A percentile compares a stretch with the other conserved stretches of the same genome.
These are phyloP conservation scores for Botrytis squamosa DNA, from an alignment of 2,329 filamentous ascomycete species.

Conservation along the genomic window DNA sequence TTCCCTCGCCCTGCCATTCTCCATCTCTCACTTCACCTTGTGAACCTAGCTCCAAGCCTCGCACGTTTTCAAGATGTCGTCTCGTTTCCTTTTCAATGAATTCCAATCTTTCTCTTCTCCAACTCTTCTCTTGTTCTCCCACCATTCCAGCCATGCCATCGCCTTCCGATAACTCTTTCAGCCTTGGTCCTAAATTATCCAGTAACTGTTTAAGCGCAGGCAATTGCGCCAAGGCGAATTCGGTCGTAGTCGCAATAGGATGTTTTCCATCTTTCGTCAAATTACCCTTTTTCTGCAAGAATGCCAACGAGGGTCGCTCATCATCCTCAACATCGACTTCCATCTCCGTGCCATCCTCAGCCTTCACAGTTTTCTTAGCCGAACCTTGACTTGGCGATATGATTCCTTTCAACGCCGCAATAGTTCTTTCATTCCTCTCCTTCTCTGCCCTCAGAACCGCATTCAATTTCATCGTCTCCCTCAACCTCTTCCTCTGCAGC, in stretches of 20 bases:
- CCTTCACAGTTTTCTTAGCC: conserved; percentile 28
- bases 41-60: conserved; percentile 63
- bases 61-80: conserved; percentile 69
- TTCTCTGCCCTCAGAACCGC: conserved; percentile 67
- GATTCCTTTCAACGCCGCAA: conserved; percentile 61
- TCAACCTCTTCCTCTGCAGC: conserved; percentile 68
- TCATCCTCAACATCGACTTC: conserved; percentile 4
- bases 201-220: conserved; percentile 74
- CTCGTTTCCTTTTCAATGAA: conserved; percentile 82
- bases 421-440: conserved; percentile 68
- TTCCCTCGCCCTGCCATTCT: conserved; percentile 59
- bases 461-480: conserved; percentile 77
- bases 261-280: conserved; percentile 52
- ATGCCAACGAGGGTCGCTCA: conserved; percentile 46
- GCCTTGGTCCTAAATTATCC: conserved; percentile 62
- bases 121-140: conserved; percentile 50
- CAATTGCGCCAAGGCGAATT: conserved; percentile 80
- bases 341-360: conserved; percentile 8
- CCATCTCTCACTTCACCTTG: conserved; percentile 63
- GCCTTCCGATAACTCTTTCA: conserved; percentile 47
- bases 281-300: conserved; percentile 54
- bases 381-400: conserved; percentile 42
- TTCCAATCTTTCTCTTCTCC: conserved; percentile 68
- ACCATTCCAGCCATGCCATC: conserved; percentile 42
- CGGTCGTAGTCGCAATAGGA: conserved; percentile 67